Percentiles rank a stretch among this genome's conserved stretches.
These are phyloP conservation scores for Sclerotinia sclerotiorum DNA, from an alignment of 2,329 filamentous ascomycete species.

Conservation along the genomic window DNA sequence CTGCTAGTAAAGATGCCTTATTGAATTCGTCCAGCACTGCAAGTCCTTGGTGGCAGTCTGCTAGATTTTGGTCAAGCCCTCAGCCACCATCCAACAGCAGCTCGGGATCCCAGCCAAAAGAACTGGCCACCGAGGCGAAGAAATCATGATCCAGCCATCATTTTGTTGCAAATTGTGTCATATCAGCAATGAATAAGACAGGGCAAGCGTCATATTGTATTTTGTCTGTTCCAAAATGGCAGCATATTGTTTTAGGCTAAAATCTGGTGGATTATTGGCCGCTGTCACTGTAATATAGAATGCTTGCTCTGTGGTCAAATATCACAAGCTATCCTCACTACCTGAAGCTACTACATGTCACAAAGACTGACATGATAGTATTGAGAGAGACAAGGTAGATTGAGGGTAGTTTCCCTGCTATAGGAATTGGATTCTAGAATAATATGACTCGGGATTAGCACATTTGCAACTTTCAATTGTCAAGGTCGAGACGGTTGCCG, in stretches of 20 bases:
- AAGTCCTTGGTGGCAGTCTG: constrained; percentile 34
- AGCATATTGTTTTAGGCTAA: background rate
- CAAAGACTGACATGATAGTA: background rate
- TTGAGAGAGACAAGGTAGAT: background rate
- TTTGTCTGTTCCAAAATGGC: background rate
- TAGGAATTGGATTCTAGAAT: no score
- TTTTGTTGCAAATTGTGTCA: background rate
- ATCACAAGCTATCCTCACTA: background rate
- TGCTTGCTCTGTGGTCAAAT: background rate
- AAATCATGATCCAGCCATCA: background rate
- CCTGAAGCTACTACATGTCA: no score
- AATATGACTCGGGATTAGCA: no score
- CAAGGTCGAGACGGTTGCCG: no score
- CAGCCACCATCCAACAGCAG: background rate
- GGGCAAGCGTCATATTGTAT: background rate
- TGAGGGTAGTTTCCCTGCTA: background rate
- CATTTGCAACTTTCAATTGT: no score
- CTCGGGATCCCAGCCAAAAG: background rate
- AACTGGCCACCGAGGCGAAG: background rate
- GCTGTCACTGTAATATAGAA: constrained; percentile 5
- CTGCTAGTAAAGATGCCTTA: constrained; percentile 27
- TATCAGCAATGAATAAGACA: background rate
- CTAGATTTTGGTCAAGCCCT: constrained; percentile 27
- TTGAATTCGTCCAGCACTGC: constrained; percentile 26
- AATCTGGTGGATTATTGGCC: background rate